phyloP scores from a whole-genome alignment of 1,284 basidiomycete genomes.

The Apiotrichum gamsii region DNA sequence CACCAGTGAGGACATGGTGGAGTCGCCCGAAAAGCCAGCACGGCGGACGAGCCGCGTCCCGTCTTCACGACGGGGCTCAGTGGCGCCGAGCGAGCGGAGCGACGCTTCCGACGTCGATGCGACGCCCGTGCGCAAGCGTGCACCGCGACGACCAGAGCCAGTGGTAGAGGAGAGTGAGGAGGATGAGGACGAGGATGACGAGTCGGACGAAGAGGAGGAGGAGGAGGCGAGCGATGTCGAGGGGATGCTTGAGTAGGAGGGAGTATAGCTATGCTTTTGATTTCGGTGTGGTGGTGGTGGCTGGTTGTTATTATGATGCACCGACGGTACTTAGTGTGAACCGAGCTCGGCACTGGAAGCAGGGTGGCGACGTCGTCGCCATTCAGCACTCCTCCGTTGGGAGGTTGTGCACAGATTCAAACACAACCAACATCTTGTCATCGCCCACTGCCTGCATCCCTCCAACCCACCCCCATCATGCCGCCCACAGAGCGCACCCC shows the following conservation, averaged over 20 bases:
- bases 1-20: slow-evolving; percentile 9
- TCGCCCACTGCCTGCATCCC: neutral
- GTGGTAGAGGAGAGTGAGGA: slow-evolving; percentile 4
- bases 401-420: no score
- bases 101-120: slow-evolving; percentile 13
- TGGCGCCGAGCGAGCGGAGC: neutral
- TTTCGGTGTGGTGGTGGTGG: neutral
- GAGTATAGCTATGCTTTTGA: neutral
- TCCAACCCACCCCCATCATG: slow-evolving; percentile 1
- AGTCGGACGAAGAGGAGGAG: no score
- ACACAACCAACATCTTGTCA: no score
- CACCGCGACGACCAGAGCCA: neutral
- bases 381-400: no score
- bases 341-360: no score
- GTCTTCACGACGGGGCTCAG: slow-evolving; percentile 1
- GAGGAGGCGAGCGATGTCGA: no score
- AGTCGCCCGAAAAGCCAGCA: slow-evolving; percentile 4
- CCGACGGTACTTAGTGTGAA: neutral
- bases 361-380: no score
- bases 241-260: neutral
- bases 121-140: slow-evolving; percentile 3
- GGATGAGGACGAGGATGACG: slow-evolving; percentile 2
- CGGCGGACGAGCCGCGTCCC: slow-evolving; percentile 7
- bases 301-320: neutral
- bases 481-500: slow-evolving; percentile 7